These are phyloP conservation scores for Pelargonium australe DNA, from an alignment of 441 rosid genomes.

Conservation along the genomic window DNA sequence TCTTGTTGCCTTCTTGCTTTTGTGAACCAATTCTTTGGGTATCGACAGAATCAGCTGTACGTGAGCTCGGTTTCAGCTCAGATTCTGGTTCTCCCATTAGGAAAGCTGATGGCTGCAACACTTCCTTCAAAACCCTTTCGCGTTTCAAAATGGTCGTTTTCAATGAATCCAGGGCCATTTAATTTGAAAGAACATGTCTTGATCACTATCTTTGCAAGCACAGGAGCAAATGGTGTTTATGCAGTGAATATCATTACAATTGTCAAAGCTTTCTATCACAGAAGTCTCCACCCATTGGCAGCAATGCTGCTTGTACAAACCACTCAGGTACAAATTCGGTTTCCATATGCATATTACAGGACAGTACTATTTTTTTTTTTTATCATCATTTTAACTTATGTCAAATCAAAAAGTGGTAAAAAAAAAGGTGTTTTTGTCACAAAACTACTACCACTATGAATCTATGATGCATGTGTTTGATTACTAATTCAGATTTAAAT, in stretches of 20 bases:
- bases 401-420: neutral
- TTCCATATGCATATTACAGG: neutral
- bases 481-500: too few species aligned
- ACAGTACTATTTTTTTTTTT: neutral
- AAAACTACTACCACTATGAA: too few species aligned
- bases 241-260: conserved; percentile 49
- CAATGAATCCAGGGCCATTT: conserved; percentile 58
- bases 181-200: conserved; percentile 51
- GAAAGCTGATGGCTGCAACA: conserved; percentile 64
- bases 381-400: neutral
- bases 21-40: conserved; percentile 57
- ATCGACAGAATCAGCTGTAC: conserved; percentile 49
- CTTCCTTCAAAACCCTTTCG: conserved; percentile 34
- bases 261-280: conserved; percentile 56
- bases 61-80: conserved; percentile 52
- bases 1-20: conserved; percentile 52
- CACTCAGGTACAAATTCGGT: conserved; percentile 11
- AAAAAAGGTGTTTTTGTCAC: too few species aligned
- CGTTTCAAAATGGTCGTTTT: conserved; percentile 44
- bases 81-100: conserved; percentile 57
- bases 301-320: conserved; percentile 69
- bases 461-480: too few species aligned
- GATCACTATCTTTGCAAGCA: conserved; percentile 62
- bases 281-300: conserved; percentile 36
- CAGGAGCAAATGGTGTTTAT: conserved; percentile 53